These are phyloP conservation scores for Fusarium domesticum DNA, from an alignment of 2,329 filamentous ascomycete species.

Conservation along the genomic window DNA sequence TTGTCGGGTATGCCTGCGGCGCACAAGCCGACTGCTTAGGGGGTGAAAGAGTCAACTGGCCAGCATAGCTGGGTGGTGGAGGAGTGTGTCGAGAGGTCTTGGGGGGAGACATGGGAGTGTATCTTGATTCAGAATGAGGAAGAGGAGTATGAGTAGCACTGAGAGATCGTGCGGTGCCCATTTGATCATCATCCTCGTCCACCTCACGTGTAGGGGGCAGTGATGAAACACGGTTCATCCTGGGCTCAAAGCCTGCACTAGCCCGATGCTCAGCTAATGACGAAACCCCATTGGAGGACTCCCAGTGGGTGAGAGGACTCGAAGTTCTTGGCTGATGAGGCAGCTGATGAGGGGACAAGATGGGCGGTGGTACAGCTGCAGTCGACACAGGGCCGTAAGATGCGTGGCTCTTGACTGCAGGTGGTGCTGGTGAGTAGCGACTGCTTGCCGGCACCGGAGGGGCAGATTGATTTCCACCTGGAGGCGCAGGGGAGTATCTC, in stretches of 20 bases:
- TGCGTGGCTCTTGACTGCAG: conserved; percentile 40
- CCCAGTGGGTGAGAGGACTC: conserved; percentile 63
- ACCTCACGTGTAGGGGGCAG: conserved; percentile 61
- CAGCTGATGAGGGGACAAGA: conserved; percentile 31
- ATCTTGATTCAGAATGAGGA: conserved; percentile 35
- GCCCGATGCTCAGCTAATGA: conserved; percentile 46
- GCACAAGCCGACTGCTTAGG: conserved; percentile 53
- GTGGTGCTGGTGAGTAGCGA: conserved; percentile 54
- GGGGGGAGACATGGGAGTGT: conserved; percentile 37
- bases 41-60: conserved; percentile 50
- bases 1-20: conserved; percentile 38
- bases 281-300: conserved; percentile 45
- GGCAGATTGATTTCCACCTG: conserved; percentile 23
- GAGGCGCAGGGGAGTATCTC: conserved; percentile 63
- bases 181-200: conserved; percentile 52
- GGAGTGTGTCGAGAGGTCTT: conserved; percentile 45
- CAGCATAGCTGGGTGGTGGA: conserved; percentile 43
- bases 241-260: conserved; percentile 54
- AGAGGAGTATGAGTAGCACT: conserved; percentile 27
- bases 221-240: conserved; percentile 53
- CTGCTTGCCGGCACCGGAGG: conserved; percentile 42
- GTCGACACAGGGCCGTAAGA: conserved; percentile 39
- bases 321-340: conserved; percentile 63
- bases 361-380: conserved; percentile 41
- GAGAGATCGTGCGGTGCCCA: conserved; percentile 24